phyloP scores from a whole-genome alignment of 768 basidiomycete genomes.

The Candolleomyces efflorescens region DNA sequence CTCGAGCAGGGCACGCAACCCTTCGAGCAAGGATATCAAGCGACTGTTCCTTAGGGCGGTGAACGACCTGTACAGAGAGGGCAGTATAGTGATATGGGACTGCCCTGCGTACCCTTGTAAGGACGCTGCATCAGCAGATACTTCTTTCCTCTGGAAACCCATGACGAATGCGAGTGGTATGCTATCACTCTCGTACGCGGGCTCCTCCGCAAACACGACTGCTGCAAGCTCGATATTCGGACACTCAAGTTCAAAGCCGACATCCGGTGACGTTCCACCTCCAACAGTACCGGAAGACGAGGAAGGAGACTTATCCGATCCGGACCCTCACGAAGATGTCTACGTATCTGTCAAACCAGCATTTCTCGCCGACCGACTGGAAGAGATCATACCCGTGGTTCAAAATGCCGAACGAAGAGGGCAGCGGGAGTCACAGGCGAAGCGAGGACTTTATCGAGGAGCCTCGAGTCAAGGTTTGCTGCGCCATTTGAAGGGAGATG shows the following conservation, averaged over 20 bases:
- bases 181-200: conserved; percentile 18
- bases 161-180: conserved; percentile 15
- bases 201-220: conserved; percentile 22
- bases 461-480: conserved; percentile 44
- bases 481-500: conserved; percentile 47
- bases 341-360: conserved; percentile 58
- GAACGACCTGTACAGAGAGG: conserved; percentile 61
- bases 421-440: conserved; percentile 8
- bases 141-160: conserved; percentile 48
- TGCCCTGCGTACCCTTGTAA: conserved; percentile 45
- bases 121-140: conserved; percentile 11
- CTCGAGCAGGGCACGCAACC: conserved; percentile 4
- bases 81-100: conserved; percentile 72
- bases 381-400: conserved; percentile 3
- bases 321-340: conserved; percentile 54
- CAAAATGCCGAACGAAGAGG: conserved; percentile 32
- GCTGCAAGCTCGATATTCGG: conserved; percentile 10
- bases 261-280: background rate
- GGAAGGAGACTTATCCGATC: conserved; percentile 55
- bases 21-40: conserved; percentile 47
- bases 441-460: conserved; percentile 11
- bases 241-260: background rate
- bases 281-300: conserved; percentile 23
- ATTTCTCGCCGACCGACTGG: conserved; percentile 35
- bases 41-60: conserved; percentile 66